Conservation (phyloP, 176 grass and related monocot species). For the Thalia dealbata region DNA sequence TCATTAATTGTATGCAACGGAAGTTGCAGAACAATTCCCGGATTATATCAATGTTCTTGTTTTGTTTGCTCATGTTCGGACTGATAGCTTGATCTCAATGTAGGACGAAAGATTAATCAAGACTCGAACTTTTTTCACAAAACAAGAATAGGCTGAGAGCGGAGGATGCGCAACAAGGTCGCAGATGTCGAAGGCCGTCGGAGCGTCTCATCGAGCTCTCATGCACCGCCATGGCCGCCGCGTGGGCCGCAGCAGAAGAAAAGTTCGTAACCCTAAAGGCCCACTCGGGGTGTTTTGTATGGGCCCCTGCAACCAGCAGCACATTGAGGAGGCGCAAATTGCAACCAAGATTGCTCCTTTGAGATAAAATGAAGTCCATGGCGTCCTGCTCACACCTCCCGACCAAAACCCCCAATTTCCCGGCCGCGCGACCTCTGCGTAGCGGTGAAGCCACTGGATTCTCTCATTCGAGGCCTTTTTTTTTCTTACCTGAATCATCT, state of each 20-base stretch:
- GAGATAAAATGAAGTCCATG: constrained; percentile 14
- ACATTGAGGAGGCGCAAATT: background rate
- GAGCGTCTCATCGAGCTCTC: background rate
- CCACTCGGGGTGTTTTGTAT: background rate
- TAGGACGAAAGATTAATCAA: background rate
- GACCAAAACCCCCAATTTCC: constrained; percentile 4
- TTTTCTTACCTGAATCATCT: background rate
- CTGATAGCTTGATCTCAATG: background rate
- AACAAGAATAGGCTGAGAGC: background rate
- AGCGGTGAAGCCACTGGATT: background rate
- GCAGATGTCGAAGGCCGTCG: background rate
- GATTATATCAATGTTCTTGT: too few relatives aligned
- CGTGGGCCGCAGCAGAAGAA: background rate
- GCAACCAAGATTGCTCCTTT: background rate
- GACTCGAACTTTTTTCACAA: background rate
- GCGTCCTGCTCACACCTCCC: background rate
- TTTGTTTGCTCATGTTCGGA: too few relatives aligned
- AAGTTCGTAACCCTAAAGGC: background rate
- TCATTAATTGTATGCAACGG: too few relatives aligned
- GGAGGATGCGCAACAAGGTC: too few relatives aligned
- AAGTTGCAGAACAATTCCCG: too few relatives aligned
- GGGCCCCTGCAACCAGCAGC: background rate
- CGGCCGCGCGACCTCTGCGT: constrained; percentile 4
- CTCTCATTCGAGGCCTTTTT: background rate
- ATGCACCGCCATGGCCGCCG: background rate